These are phyloP conservation scores for Manihot esculenta DNA, from an alignment of 441 rosid genomes.

Conservation along the genomic window DNA sequence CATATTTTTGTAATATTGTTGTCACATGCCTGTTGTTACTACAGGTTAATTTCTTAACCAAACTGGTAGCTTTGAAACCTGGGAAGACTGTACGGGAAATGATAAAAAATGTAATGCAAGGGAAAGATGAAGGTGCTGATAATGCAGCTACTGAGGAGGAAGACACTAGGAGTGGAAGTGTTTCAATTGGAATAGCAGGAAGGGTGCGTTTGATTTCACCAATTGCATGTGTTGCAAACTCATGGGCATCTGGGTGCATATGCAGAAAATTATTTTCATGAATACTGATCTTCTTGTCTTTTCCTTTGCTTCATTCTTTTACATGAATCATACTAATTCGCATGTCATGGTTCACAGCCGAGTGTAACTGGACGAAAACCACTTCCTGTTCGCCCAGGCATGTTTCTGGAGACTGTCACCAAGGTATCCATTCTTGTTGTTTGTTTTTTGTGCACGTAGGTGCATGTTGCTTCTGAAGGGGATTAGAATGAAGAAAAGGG, in stretches of 20 bases:
- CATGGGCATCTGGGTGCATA: neutral
- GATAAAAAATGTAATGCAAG: constrained; percentile 89
- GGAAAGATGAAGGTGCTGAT: constrained; percentile 94
- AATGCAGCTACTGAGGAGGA: constrained; percentile 39
- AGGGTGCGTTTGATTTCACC: constrained; percentile 45
- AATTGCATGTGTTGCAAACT: neutral
- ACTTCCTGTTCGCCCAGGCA: constrained; percentile 91
- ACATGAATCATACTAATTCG: constrained; percentile 16
- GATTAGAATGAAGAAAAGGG: neutral
- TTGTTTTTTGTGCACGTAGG: neutral
- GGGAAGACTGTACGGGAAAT: constrained; percentile 74
- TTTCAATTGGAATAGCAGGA: constrained; percentile 61
- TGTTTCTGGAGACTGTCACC: constrained; percentile 92
- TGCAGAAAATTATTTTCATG: neutral
- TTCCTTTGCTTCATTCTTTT: constrained; percentile 1
- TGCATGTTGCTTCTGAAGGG: no score
- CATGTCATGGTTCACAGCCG: constrained; percentile 46
- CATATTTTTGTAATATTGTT: no score
- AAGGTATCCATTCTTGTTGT: constrained; percentile 49
- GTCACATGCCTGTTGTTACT: constrained; percentile 7
- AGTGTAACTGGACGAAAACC: constrained; percentile 78
- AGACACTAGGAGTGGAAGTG: constrained; percentile 29
- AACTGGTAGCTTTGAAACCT: constrained; percentile 86
- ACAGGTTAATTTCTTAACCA: constrained; percentile 92
- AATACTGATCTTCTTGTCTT: neutral